Evolutionary conservation across 2,329 filamentous ascomycete species (phyloP).

Genomic region (Colletotrichum siamense): DNA sequence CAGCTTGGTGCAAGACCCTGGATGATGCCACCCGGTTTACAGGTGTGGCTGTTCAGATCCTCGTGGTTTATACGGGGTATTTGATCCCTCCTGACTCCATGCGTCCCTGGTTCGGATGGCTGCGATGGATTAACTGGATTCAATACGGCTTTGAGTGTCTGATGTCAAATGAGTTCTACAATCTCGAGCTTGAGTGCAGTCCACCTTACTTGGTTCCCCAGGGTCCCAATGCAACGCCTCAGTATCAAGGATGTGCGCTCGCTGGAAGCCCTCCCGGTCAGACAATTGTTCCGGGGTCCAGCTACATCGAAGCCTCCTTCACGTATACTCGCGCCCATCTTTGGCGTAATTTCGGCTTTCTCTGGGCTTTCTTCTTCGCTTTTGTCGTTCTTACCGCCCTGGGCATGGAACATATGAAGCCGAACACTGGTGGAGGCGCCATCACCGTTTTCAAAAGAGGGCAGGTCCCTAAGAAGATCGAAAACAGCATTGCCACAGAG

Average conservation of each 20-base stretch:
- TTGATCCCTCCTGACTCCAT: slow-evolving; percentile 56
- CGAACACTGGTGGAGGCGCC: slow-evolving; percentile 62
- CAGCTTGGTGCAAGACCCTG: slow-evolving; percentile 52
- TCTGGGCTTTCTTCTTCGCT: slow-evolving; percentile 54
- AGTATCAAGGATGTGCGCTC: slow-evolving; percentile 66
- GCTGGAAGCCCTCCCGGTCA: slow-evolving; percentile 60
- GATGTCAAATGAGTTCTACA: slow-evolving; percentile 67
- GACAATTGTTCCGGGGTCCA: slow-evolving; percentile 55
- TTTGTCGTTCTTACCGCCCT: slow-evolving; percentile 48
- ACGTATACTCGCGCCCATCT: slow-evolving; percentile 61
- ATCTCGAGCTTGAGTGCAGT: slow-evolving; percentile 58
- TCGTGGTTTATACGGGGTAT: slow-evolving; percentile 42
- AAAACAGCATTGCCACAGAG: slow-evolving; percentile 61
- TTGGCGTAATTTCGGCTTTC: slow-evolving; percentile 64
- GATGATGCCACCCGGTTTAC: slow-evolving; percentile 44
- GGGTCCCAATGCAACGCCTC: slow-evolving; percentile 46
- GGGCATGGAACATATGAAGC: slow-evolving; percentile 51
- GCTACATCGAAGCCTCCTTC: slow-evolving; percentile 59
- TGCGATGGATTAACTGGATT: slow-evolving; percentile 58
- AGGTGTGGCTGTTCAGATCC: slow-evolving; percentile 30
- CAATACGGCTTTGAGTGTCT: slow-evolving; percentile 72
- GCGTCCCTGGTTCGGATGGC: slow-evolving; percentile 55
- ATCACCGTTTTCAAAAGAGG: slow-evolving; percentile 69
- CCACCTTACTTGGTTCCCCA: slow-evolving; percentile 60
- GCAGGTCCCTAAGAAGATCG: slow-evolving; percentile 63